phyloP scores from a whole-genome alignment of 768 basidiomycete genomes.

The Tremella yokohamensis region DNA sequence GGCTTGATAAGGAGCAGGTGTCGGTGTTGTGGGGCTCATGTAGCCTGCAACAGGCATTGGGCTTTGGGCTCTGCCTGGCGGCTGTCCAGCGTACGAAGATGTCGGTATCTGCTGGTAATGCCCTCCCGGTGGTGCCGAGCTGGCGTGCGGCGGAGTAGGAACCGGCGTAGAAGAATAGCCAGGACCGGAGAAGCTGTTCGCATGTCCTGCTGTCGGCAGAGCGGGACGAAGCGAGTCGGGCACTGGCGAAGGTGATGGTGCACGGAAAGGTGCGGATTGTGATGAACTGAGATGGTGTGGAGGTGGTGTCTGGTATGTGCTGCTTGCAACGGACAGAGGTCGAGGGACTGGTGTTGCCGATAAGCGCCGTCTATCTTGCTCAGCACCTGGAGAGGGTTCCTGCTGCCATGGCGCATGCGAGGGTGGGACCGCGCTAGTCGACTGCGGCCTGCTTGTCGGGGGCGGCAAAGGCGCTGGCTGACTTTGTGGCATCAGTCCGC shows the following conservation, averaged over 20 bases:
- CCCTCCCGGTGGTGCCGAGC: conserved; percentile 32
- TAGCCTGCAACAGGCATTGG: conserved; percentile 19
- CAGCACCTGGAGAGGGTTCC: not conserved
- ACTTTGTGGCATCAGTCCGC: conserved; percentile 20
- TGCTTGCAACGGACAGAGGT: conserved; percentile 15
- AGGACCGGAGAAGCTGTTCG: conserved; percentile 31
- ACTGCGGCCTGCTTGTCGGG: conserved; percentile 32
- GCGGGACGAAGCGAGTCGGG: conserved; percentile 1
- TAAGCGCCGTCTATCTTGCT: conserved; percentile 8
- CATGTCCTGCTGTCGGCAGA: conserved; percentile 9
- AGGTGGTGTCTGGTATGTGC: conserved; percentile 15
- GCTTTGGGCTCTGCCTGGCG: conserved; percentile 16
- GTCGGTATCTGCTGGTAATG: conserved; percentile 27
- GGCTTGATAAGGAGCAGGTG: not conserved
- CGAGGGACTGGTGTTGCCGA: conserved; percentile 27
- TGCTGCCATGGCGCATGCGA: conserved; percentile 2
- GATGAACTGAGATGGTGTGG: conserved; percentile 2
- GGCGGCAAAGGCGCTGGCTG: conserved; percentile 23
- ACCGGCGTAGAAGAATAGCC: conserved; percentile 14
- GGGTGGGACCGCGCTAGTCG: conserved; percentile 17
- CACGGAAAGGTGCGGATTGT: not conserved
- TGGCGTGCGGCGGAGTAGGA: conserved; percentile 28
- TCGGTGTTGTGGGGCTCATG: conserved; percentile 5
- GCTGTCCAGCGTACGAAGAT: conserved; percentile 25
- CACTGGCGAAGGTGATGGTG: conserved; percentile 10